Base-by-base conservation (phyloP, 2,329 filamentous ascomycete genomes). In the Pyrenochaeta sp. region DNA sequence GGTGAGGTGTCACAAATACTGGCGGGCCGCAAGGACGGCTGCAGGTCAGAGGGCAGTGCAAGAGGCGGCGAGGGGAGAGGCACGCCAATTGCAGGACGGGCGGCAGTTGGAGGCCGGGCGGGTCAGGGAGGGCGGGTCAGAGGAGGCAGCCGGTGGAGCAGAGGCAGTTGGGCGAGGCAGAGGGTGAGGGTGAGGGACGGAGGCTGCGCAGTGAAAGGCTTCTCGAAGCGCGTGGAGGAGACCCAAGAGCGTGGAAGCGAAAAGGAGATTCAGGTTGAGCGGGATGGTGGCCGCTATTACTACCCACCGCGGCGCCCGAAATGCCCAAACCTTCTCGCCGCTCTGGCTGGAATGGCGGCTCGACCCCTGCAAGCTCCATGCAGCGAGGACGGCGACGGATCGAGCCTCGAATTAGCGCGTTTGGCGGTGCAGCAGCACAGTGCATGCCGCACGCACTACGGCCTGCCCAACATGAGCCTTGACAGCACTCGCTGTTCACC, bases 201-300 rank as follows among this genome's bases (percentile, higher is more conserved):
- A 47, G 52, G 35, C 35, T 43, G 45, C 34, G 51, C 53, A 46
- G 44, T 47, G 47, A 53, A 51, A 37, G 57, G 48, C 58, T 63
- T 64, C 61, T 61, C 55, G 61, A 64, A 63, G 61, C 57, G 59
- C 55, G 62, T 63, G 52, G 59, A 61, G 47, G 55, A 58, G 59
- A 53, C 59, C 60, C 61, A 59, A 61, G 55, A 58, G 53, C 56
- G 44, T 62, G 60, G 63, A 64, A 63, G 59, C 60, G 62, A 64
- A 64, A 61, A 62, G 60, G 59, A 65, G 59, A 63, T 54, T 62
- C 60, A 61, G 58, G 61, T 61, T 60, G 54, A 47, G 56, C 60
- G 61, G 60, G 53, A 56, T 50, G 53, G 53, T 55, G 51, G 55
- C 58, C 56, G 57, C 60, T 59, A 57, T 63, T 61, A 62, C 61